Evolutionary conservation across 1,284 basidiomycete species (phyloP).

Genomic region (Mycena sp.): DNA sequence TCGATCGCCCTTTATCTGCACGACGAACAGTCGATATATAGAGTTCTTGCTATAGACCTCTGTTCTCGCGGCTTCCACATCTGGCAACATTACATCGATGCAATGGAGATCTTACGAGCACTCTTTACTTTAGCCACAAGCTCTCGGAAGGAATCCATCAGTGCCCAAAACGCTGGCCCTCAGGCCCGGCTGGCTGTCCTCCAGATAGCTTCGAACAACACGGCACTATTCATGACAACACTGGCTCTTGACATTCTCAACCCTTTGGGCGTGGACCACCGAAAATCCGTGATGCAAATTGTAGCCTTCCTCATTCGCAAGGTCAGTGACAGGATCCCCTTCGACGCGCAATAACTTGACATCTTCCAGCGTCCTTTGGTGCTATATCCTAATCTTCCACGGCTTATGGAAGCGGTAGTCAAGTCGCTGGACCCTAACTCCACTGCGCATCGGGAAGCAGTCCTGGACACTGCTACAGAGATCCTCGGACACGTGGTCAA

Average conservation of each 20-base stretch:
- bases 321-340: constrained; percentile 58
- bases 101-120: constrained; percentile 88
- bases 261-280: constrained; percentile 80
- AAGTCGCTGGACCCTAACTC: constrained; percentile 95
- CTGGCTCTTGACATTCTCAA: constrained; percentile 91
- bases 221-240: constrained; percentile 95
- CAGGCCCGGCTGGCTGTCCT: constrained; percentile 86
- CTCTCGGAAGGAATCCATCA: constrained; percentile 73
- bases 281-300: constrained; percentile 92
- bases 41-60: constrained; percentile 87
- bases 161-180: constrained; percentile 65
- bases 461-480: constrained; percentile 92
- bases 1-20: constrained; percentile 84
- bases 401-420: constrained; percentile 94
- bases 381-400: constrained; percentile 86
- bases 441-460: constrained; percentile 84
- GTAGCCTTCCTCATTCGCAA: constrained; percentile 95
- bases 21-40: constrained; percentile 71
- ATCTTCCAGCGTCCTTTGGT: constrained; percentile 81
- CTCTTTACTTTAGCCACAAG: constrained; percentile 86
- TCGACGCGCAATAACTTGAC: neutral
- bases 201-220: constrained; percentile 86
- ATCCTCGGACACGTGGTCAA: constrained; percentile 91
- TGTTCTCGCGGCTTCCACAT: constrained; percentile 91
- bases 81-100: constrained; percentile 95